These are phyloP conservation scores for Eucalyptus cloeziana DNA, from an alignment of 345 rosid species.

Conservation along the genomic window DNA sequence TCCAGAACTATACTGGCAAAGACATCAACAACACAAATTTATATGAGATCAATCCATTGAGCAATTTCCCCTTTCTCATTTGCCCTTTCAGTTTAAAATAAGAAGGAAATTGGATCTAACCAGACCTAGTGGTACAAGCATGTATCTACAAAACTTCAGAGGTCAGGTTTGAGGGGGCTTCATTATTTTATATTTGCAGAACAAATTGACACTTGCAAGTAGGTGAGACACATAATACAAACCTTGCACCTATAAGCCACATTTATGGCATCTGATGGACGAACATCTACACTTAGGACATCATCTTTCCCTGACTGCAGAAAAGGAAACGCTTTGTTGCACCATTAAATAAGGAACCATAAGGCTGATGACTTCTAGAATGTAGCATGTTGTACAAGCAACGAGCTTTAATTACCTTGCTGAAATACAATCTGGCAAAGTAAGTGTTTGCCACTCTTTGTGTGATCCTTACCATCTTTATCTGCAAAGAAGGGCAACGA, in stretches of 20 bases:
- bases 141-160: not conserved
- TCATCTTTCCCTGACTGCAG: constrained; percentile 64
- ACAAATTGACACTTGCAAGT: not conserved
- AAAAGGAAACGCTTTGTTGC: not conserved
- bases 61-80: not conserved
- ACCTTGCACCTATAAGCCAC: constrained; percentile 66
- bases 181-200: not conserved
- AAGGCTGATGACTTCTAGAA: not conserved
- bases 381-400: not conserved
- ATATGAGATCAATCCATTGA: not conserved
- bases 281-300: constrained; percentile 49
- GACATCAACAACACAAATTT: not conserved
- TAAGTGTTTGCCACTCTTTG: constrained; percentile 58
- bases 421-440: constrained; percentile 54
- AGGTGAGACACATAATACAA: not conserved
- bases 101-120: not conserved
- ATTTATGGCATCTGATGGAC: constrained; percentile 90
- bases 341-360: not conserved
- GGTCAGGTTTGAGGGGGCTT: not conserved
- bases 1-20: not conserved
- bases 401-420: constrained; percentile 39
- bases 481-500: constrained; percentile 23
- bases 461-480: constrained; percentile 80
- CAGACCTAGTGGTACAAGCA: not conserved
- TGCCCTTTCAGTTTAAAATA: not conserved